Percentiles rank a stretch among this genome's conserved stretches.
Evolutionary conservation across 2,329 filamentous ascomycete genomes (phyloP).

Genomic region (Calonectria naviculata): DNA sequence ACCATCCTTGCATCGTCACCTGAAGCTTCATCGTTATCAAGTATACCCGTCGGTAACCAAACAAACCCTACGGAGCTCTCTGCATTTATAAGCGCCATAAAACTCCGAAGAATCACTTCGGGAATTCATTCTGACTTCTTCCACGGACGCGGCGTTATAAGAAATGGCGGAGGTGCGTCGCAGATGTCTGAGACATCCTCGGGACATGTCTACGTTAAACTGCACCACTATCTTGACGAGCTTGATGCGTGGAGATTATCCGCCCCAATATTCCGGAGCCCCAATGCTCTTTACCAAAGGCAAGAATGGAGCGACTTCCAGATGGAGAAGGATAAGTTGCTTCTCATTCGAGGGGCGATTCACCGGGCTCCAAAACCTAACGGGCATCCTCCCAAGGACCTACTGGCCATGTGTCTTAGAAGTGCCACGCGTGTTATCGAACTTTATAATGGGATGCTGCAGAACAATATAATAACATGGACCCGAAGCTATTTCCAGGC

Average conservation of each 20-base stretch:
- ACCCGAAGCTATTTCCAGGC: conserved; percentile 61
- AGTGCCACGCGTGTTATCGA: conserved; percentile 51
- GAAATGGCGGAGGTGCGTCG: background rate
- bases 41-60: background rate
- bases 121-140: conserved; percentile 47
- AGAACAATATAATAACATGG: conserved; percentile 50
- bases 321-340: conserved; percentile 51
- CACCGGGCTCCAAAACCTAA: conserved; percentile 49
- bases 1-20: conserved; percentile 8
- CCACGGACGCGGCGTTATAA: conserved; percentile 5
- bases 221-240: conserved; percentile 46
- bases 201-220: conserved; percentile 37
- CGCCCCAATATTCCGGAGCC: conserved; percentile 45
- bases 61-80: conserved; percentile 25
- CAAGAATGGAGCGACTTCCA: conserved; percentile 58
- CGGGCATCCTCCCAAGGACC: conserved; percentile 44
- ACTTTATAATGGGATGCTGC: conserved; percentile 50
- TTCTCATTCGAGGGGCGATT: conserved; percentile 53
- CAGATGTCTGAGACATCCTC: conserved; percentile 10
- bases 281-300: conserved; percentile 54
- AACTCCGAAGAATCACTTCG: conserved; percentile 53
- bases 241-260: conserved; percentile 48
- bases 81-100: conserved; percentile 51
- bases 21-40: background rate
- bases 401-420: conserved; percentile 46